Percentiles rank a stretch among this genome's conserved stretches.
Conservation (phyloP, 257 asterid genomes). For the Lycium barbarum region DNA sequence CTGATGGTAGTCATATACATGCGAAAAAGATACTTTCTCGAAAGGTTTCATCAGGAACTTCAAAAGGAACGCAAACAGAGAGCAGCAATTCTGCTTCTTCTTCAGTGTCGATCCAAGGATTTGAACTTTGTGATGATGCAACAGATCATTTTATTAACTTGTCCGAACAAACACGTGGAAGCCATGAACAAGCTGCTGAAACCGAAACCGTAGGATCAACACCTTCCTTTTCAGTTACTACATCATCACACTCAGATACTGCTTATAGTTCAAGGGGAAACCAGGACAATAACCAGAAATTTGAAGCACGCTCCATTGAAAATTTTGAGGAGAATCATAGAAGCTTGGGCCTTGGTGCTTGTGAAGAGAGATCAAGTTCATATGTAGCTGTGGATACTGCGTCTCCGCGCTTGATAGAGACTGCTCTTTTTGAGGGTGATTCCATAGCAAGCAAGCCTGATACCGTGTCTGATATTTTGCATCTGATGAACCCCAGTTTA, state of each 20-base stretch:
- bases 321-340: constrained; percentile 41
- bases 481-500: constrained; percentile 33
- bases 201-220: constrained; percentile 52
- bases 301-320: constrained; percentile 39
- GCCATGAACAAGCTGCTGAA: constrained; percentile 48
- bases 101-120: constrained; percentile 74
- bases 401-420: constrained; percentile 38
- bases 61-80: constrained; percentile 61
- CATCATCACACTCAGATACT: constrained; percentile 61
- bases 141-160: constrained; percentile 48
- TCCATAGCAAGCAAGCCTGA: constrained; percentile 34
- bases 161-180: constrained; percentile 45
- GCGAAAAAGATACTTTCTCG: constrained; percentile 45
- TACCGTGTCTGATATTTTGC: constrained; percentile 32
- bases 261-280: constrained; percentile 44
- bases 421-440: constrained; percentile 39
- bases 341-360: constrained; percentile 44
- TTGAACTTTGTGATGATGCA: constrained; percentile 71
- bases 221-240: constrained; percentile 56
- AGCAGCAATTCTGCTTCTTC: constrained; percentile 85
- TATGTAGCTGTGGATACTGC: constrained; percentile 36
- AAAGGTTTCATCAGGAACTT: constrained; percentile 45
- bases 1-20: constrained; percentile 38
- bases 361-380: constrained; percentile 45
- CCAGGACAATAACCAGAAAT: constrained; percentile 43